A percentile compares a stretch with the other conserved stretches of the same genome.
Evolutionary conservation across 2,329 filamentous ascomycete genomes (phyloP).

Genomic region (Septoria linicola): DNA sequence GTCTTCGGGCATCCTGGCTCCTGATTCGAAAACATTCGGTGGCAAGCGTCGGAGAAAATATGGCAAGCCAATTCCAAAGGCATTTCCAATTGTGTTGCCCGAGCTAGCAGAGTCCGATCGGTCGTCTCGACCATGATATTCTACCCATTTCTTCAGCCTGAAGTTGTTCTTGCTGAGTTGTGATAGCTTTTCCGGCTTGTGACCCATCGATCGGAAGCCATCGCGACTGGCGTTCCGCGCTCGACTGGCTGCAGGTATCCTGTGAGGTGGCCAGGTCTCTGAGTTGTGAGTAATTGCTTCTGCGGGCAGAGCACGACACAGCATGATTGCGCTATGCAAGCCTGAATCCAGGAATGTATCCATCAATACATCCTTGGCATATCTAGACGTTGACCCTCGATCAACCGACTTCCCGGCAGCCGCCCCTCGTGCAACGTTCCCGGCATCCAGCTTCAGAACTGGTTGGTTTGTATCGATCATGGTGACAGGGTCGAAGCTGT

Average conservation of each 20-base stretch:
- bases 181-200: slow-evolving; percentile 52
- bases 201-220: slow-evolving; percentile 46
- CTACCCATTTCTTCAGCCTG: slow-evolving; percentile 72
- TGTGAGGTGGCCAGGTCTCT: slow-evolving; percentile 70
- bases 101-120: slow-evolving; percentile 31
- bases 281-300: slow-evolving; percentile 37
- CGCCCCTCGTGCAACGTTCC: slow-evolving; percentile 24
- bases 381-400: slow-evolving; percentile 27
- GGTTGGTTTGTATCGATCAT: slow-evolving; percentile 73
- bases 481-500: slow-evolving; percentile 57
- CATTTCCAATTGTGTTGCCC: slow-evolving; percentile 24
- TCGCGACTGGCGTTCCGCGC: slow-evolving; percentile 52
- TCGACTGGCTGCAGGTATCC: slow-evolving; percentile 63
- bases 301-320: slow-evolving; percentile 56
- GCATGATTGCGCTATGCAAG: slow-evolving; percentile 66
- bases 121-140: slow-evolving; percentile 51
- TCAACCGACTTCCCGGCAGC: slow-evolving; percentile 2
- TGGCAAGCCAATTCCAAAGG: slow-evolving; percentile 35
- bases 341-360: slow-evolving; percentile 40
- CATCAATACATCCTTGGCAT: slow-evolving; percentile 56
- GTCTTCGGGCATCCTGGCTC: slow-evolving; percentile 51
- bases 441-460: slow-evolving; percentile 50
- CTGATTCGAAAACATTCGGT: slow-evolving; percentile 41
- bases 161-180: slow-evolving; percentile 71
- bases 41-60: slow-evolving; percentile 28